These are phyloP conservation scores for Cryptosporidium canis DNA, from an alignment of 169 alveolate genomes.

Conservation along the genomic window DNA sequence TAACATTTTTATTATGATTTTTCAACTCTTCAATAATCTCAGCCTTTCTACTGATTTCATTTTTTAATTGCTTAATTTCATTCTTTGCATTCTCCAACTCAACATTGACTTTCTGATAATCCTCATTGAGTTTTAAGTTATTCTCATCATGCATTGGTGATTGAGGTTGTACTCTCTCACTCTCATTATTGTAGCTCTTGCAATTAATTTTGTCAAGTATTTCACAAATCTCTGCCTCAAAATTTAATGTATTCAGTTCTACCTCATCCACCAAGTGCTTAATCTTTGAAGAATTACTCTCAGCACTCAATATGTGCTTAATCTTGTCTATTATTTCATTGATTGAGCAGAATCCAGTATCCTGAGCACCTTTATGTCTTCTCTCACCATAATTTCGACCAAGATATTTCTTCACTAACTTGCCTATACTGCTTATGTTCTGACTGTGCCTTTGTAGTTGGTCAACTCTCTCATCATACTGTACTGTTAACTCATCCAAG, in stretches of 20 bases:
- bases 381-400: background rate
- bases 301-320: background rate
- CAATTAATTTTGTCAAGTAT: background rate
- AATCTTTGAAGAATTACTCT: constrained; percentile 1
- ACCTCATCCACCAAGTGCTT: constrained; percentile 15
- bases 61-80: constrained; percentile 43
- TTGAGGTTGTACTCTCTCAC: background rate
- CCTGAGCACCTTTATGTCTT: background rate
- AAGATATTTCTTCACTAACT: constrained; percentile 7
- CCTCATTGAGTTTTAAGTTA: background rate
- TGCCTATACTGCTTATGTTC: background rate
- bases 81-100: constrained; percentile 41
- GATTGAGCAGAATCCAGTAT: background rate
- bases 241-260: background rate
- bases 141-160: background rate
- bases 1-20: background rate
- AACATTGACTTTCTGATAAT: background rate
- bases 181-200: background rate
- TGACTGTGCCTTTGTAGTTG: constrained; percentile 18
- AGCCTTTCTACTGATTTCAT: constrained; percentile 25
- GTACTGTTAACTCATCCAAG: constrained; percentile 47
- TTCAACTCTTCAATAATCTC: constrained; percentile 43
- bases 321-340: constrained; percentile 22
- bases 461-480: constrained; percentile 39
- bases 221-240: constrained; percentile 32